Evolutionary conservation across 2,329 filamentous ascomycete species (phyloP).

Genomic region (Plenodomus lindquistii): DNA sequence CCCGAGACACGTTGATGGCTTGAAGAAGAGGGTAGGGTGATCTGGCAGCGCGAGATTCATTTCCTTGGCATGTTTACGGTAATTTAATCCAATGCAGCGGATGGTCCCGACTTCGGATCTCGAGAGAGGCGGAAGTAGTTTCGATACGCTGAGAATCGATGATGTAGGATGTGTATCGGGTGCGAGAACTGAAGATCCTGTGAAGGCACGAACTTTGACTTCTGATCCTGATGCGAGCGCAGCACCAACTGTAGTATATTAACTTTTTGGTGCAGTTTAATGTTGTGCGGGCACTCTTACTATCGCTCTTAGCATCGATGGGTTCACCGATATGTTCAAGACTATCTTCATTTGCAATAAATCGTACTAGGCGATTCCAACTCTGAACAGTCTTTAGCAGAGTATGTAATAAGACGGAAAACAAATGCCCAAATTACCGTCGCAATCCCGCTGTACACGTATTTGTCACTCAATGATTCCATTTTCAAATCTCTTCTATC

Average conservation of each 20-base stretch:
- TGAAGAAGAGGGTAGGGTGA: conserved; percentile 22
- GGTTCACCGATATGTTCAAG: conserved; percentile 18
- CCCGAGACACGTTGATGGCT: conserved; percentile 17
- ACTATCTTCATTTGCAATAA: conserved; percentile 18
- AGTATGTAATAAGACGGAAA: background rate
- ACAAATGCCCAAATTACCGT: conserved; percentile 1
- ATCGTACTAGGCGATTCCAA: conserved; percentile 19
- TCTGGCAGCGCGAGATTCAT: conserved; percentile 17
- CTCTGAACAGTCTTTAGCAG: background rate
- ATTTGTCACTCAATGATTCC: conserved; percentile 3
- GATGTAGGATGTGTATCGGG: conserved; percentile 5
- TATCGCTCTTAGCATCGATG: conserved; percentile 11
- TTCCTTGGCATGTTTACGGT: conserved; percentile 21
- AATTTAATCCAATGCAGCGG: conserved; percentile 53
- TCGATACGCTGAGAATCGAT: conserved; percentile 9
- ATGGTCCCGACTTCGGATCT: conserved; percentile 46
- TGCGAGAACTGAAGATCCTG: conserved; percentile 9
- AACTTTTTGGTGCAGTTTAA: background rate
- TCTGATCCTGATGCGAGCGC: conserved; percentile 11
- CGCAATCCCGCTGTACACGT: background rate
- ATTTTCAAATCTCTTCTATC: background rate
- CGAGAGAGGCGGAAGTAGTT: conserved; percentile 41
- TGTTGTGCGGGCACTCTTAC: conserved; percentile 2
- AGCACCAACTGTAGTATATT: conserved; percentile 13
- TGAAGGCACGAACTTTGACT: conserved; percentile 12